Conservation (phyloP, 495 filamentous ascomycete species). For the Pseudevernia furfuracea region DNA sequence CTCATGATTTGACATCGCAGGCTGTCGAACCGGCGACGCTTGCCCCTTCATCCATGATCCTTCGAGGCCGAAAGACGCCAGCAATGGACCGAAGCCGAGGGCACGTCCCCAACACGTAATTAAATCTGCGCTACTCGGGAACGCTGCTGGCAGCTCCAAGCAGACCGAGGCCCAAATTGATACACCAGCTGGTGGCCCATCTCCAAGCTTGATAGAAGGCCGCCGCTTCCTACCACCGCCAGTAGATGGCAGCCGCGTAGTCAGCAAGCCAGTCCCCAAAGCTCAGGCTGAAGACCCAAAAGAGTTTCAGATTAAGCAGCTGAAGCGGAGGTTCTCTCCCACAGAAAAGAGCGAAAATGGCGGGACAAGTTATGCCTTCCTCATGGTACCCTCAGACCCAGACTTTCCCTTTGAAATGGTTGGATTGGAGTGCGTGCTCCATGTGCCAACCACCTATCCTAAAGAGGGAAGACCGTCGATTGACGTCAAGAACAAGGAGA, state of each 20-base stretch:
- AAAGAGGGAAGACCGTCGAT: slow-evolving; percentile 45
- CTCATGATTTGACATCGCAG: slow-evolving; percentile 24
- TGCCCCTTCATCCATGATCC: slow-evolving; percentile 39
- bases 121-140: slow-evolving; percentile 7
- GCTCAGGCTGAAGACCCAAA: slow-evolving; percentile 60
- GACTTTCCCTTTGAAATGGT: slow-evolving; percentile 76
- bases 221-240: slow-evolving; percentile 16
- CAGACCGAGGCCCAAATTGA: not conserved
- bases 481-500: slow-evolving; percentile 64
- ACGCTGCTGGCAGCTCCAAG: slow-evolving; percentile 17
- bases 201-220: slow-evolving; percentile 17
- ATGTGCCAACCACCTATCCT: slow-evolving; percentile 59
- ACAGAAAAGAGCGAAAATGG: slow-evolving; percentile 46
- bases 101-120: slow-evolving; percentile 7
- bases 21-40: slow-evolving; percentile 36
- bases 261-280: slow-evolving; percentile 58
- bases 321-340: slow-evolving; percentile 63
- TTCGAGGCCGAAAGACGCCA: slow-evolving; percentile 14
- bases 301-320: slow-evolving; percentile 68
- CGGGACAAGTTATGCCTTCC: slow-evolving; percentile 54
- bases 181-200: not conserved
- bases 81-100: slow-evolving; percentile 16
- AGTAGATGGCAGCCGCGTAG: slow-evolving; percentile 39
- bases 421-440: slow-evolving; percentile 62
- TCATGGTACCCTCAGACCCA: slow-evolving; percentile 70